Conservation (phyloP, 495 filamentous ascomycete species). For the Aspergillus incahuasiensis region DNA sequence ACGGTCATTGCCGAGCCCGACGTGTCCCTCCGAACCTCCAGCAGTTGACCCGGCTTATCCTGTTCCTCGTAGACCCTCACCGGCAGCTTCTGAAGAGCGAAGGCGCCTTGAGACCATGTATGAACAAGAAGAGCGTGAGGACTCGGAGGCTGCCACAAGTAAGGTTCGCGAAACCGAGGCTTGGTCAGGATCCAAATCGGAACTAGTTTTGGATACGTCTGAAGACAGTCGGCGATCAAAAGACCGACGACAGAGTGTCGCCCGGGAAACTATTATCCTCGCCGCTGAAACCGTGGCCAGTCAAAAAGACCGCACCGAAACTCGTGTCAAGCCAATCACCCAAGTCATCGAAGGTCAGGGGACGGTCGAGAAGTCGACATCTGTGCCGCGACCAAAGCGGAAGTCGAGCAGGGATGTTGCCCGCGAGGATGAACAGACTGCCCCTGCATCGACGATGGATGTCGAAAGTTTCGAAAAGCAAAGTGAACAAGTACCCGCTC, state of each 20-base stretch:
- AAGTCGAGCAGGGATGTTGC: constrained; percentile 28
- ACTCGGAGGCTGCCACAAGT: constrained; percentile 8
- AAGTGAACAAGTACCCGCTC: constrained; percentile 26
- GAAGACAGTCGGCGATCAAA: no score
- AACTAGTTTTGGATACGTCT: not conserved
- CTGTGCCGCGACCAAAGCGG: constrained; percentile 32
- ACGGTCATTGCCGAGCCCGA: constrained; percentile 48
- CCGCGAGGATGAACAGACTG: constrained; percentile 25
- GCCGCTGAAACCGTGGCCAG: constrained; percentile 16
- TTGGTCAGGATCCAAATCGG: not conserved
- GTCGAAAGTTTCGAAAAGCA: constrained; percentile 26
- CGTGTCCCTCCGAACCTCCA: constrained; percentile 20
- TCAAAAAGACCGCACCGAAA: constrained; percentile 20
- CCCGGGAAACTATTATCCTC: constrained; percentile 18
- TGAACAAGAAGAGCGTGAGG: constrained; percentile 32
- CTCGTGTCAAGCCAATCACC: constrained; percentile 20
- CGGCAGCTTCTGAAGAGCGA: constrained; percentile 30
- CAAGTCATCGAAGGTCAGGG: constrained; percentile 39
- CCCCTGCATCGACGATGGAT: constrained; percentile 15
- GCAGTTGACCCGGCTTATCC: constrained; percentile 18
- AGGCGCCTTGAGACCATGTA: constrained; percentile 40
- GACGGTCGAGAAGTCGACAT: constrained; percentile 31
- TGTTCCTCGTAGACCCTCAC: constrained; percentile 20
- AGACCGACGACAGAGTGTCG: constrained; percentile 8
- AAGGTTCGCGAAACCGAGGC: constrained; percentile 12